phyloP scores from a whole-genome alignment of 139 green algal genomes.

The Tetraselmis striata region DNA sequence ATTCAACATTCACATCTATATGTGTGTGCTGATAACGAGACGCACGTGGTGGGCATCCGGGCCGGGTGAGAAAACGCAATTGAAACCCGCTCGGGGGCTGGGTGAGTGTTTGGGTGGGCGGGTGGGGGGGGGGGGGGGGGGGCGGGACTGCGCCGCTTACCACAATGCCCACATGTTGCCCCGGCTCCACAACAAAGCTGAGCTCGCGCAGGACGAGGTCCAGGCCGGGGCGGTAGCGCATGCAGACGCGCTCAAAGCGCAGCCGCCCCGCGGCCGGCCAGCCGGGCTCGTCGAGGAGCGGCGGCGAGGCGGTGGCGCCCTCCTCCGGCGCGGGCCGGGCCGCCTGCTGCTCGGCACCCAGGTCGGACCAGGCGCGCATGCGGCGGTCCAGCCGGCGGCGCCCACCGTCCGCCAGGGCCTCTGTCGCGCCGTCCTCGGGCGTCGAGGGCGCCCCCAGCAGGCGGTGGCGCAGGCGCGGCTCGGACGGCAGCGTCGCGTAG shows the following conservation, averaged over 20 bases:
- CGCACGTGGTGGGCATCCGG: too few species aligned
- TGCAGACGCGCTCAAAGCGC: background rate
- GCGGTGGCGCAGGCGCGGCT: background rate
- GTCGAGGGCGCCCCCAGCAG: background rate
- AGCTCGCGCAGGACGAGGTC: background rate
- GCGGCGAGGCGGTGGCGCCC: too few species aligned
- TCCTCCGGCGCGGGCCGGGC: too few species aligned
- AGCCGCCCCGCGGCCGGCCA: slow-evolving; percentile 63
- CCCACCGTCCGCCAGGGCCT: background rate
- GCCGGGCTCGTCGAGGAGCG: slow-evolving; percentile 1
- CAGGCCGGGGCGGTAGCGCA: background rate
- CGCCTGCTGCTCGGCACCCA: background rate
- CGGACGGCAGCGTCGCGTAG: background rate
- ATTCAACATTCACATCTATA: too few species aligned
- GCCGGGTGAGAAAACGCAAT: too few species aligned
- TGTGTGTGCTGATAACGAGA: too few species aligned
- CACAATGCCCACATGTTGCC: background rate
- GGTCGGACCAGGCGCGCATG: background rate
- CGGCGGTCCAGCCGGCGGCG: background rate
- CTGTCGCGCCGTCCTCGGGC: background rate
- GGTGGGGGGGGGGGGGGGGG: too few species aligned
- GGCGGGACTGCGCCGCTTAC: too few species aligned
- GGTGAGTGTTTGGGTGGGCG: too few species aligned
- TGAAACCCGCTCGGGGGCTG: too few species aligned
- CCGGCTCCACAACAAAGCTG: background rate